phyloP scores from a whole-genome alignment of 129 eudicot species.

The Mikania micrantha region DNA sequence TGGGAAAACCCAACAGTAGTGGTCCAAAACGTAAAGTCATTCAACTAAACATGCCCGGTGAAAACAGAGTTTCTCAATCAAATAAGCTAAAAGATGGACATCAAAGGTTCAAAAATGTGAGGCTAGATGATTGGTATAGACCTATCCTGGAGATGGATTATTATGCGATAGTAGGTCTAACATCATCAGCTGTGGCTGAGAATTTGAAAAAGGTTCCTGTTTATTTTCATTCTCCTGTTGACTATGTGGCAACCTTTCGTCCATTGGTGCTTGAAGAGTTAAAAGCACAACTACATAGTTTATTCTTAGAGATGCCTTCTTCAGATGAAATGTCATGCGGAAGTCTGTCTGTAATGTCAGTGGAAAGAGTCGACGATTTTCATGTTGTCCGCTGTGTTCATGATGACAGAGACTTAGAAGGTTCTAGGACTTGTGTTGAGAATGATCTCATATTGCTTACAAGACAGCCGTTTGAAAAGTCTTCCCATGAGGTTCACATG shows the following conservation, averaged over 20 bases:
- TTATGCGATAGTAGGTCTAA: constrained; percentile 67
- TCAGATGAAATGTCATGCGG: constrained; percentile 71
- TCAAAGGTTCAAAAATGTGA: constrained; percentile 66
- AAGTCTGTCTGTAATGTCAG: constrained; percentile 79
- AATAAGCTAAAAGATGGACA: constrained; percentile 34
- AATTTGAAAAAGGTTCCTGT: constrained; percentile 80
- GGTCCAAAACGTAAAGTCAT: constrained; percentile 82
- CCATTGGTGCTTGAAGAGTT: constrained; percentile 92
- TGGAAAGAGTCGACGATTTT: constrained; percentile 93
- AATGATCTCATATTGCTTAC: constrained; percentile 85
- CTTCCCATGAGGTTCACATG: constrained; percentile 61
- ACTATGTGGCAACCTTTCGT: constrained; percentile 71
- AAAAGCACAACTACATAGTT: constrained; percentile 78
- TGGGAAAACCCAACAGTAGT: constrained; percentile 35
- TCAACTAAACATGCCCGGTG: constrained; percentile 54
- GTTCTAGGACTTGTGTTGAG: constrained; percentile 49
- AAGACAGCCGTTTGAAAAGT: constrained; percentile 49
- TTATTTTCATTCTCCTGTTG: constrained; percentile 64
- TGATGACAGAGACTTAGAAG: constrained; percentile 48
- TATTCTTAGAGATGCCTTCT: constrained; percentile 65
- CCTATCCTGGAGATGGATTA: constrained; percentile 82
- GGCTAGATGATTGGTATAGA: constrained; percentile 85
- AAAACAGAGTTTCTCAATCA: constrained; percentile 44
- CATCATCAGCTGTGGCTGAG: constrained; percentile 34
- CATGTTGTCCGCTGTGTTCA: constrained; percentile 87